phyloP scores from a whole-genome alignment of 2,329 filamentous ascomycete genomes.

The Colletotrichum lini region DNA sequence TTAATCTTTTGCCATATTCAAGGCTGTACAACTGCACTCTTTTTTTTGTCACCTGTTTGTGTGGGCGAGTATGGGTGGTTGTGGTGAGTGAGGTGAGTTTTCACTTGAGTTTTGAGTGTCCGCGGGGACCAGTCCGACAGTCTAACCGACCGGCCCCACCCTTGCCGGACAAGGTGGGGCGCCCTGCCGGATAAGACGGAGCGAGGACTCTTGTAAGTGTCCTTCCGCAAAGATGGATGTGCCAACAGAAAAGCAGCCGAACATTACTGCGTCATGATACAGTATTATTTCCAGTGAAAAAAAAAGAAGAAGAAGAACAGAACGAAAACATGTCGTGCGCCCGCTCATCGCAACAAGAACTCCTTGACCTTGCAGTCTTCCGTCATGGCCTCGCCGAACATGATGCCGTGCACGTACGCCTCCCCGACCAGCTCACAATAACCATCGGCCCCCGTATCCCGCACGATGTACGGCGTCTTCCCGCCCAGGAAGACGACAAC shows the following conservation, averaged over 20 bases:
- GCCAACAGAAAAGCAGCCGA: too few species aligned
- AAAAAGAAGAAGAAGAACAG: background rate
- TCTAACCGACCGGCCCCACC: too few species aligned
- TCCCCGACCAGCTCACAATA: conserved; percentile 8
- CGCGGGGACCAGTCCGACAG: background rate
- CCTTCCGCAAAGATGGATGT: too few species aligned
- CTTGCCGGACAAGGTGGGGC: too few species aligned
- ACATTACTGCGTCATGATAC: too few species aligned
- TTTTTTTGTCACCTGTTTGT: background rate
- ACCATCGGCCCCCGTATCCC: background rate
- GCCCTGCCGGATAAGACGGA: background rate
- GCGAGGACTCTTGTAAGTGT: background rate
- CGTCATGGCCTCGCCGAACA: conserved; percentile 27
- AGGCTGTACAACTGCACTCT: accelerated
- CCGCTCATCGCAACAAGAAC: background rate
- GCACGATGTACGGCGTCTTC: conserved; percentile 35
- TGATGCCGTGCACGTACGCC: conserved; percentile 32
- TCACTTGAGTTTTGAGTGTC: background rate
- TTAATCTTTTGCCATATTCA: background rate
- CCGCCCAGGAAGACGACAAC: conserved; percentile 35
- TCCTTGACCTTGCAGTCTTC: background rate
- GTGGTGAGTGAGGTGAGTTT: background rate
- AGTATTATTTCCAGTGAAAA: too few species aligned
- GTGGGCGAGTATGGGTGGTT: too few species aligned
- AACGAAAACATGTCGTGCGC: background rate